phyloP scores from a whole-genome alignment of 176 grass and related monocot genomes.

The bread wheat (Triticum aestivum) region IWGSC_CS_RefSeq_v2.1 NC_057797.1:728376846-728377345 shows the following conservation, averaged over 20 bases:
- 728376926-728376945: not conserved
- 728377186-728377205: constrained; percentile 15
- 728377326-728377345: constrained; percentile 59
- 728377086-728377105: constrained; percentile 88
- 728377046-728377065: constrained; percentile 42
- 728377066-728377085: constrained; percentile 80
- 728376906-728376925: not conserved
- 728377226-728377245: constrained; percentile 71
- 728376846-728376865: not conserved
- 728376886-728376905: not conserved
- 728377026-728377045: constrained; percentile 29
- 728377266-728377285: constrained; percentile 79
- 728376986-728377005: not conserved
- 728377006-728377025: constrained; percentile 23
- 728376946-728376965: not conserved
- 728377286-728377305: constrained; percentile 81
- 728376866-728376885: not conserved
- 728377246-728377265: constrained; percentile 72
- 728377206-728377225: constrained; percentile 42
- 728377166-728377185: constrained; percentile 36
- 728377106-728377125: constrained; percentile 40
- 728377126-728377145: constrained; percentile 40
- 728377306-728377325: constrained; percentile 34
- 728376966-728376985: not conserved
- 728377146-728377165: constrained; percentile 34